Evolutionary conservation across 2,329 filamentous ascomycete genomes (phyloP).

Genomic region (Bipolaris oryzae): DNA sequence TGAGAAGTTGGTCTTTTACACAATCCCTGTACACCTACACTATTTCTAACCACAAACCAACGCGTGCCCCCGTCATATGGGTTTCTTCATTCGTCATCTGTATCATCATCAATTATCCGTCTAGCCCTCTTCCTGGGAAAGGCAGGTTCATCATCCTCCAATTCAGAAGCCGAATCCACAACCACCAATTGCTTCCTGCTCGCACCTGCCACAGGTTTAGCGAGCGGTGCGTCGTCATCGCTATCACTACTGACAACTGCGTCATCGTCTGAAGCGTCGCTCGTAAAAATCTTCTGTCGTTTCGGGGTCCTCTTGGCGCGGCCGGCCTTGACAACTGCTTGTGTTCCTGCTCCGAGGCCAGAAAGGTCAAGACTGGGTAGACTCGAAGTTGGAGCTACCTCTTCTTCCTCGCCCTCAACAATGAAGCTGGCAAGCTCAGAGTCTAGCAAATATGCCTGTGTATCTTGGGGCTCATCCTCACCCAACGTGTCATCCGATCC

Average conservation of each 20-base stretch:
- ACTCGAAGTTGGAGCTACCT: conserved; percentile 41
- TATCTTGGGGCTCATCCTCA: conserved; percentile 45
- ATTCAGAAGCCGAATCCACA: conserved; percentile 33
- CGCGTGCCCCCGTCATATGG: not conserved
- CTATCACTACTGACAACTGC: conserved; percentile 45
- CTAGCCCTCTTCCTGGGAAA: conserved; percentile 32
- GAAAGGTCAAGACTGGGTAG: conserved; percentile 36
- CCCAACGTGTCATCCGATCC: conserved; percentile 54
- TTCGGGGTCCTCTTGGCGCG: conserved; percentile 27
- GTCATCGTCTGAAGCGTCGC: conserved; percentile 43
- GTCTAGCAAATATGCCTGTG: conserved; percentile 50
- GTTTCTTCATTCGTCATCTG: conserved; percentile 34
- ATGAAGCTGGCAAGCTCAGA: conserved; percentile 56
- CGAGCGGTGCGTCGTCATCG: conserved; percentile 32
- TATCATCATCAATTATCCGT: conserved; percentile 41
- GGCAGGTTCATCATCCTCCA: conserved; percentile 29
- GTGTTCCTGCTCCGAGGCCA: conserved; percentile 41
- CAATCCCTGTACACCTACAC: not conserved
- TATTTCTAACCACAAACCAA: not conserved
- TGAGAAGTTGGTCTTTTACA: not conserved
- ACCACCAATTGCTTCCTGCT: conserved; percentile 26
- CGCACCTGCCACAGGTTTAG: conserved; percentile 13
- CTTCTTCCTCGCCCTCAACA: conserved; percentile 50
- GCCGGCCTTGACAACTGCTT: conserved; percentile 39
- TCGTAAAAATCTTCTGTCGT: conserved; percentile 45